Evolutionary conservation across 2,329 filamentous ascomycete genomes (phyloP).

Genomic region (Annulohypoxylon truncatum): DNA sequence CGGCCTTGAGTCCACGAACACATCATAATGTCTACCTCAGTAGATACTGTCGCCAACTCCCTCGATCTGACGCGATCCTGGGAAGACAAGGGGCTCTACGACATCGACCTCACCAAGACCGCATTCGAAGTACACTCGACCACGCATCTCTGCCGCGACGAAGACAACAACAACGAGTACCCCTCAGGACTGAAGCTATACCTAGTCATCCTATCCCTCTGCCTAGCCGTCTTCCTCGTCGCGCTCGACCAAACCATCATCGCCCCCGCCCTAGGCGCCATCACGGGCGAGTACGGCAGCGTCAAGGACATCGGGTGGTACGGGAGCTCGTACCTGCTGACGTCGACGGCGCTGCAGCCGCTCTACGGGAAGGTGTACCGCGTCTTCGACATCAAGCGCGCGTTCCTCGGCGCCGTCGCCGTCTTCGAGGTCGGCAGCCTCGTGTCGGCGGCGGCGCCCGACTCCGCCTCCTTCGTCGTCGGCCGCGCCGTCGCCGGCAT

Average conservation of each 20-base stretch:
- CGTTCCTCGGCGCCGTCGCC: conserved; percentile 47
- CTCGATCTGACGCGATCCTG: conserved; percentile 17
- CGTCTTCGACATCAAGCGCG: conserved; percentile 47
- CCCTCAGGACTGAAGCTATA: conserved; percentile 37
- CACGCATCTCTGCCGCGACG: neutral
- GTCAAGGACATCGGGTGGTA: conserved; percentile 49
- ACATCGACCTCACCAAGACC: conserved; percentile 16
- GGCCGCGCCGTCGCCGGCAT: conserved; percentile 54
- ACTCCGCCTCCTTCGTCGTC: conserved; percentile 52
- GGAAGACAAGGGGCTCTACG: conserved; percentile 29
- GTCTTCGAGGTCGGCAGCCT: conserved; percentile 51
- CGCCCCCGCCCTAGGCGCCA: conserved; percentile 42
- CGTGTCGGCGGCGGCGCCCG: conserved; percentile 52
- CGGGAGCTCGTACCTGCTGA: conserved; percentile 46
- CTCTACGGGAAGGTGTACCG: conserved; percentile 50
- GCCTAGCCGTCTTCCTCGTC: conserved; percentile 40
- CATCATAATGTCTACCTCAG: conserved; percentile 18
- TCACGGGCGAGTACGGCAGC: conserved; percentile 47
- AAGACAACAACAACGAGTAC: conserved; percentile 28
- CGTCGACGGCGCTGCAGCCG: conserved; percentile 37
- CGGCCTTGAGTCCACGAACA: neutral
- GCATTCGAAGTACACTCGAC: conserved; percentile 4
- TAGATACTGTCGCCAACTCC: conserved; percentile 15
- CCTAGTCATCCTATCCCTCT: conserved; percentile 38
- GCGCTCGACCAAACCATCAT: conserved; percentile 43